Evolutionary conservation across 2,329 filamentous ascomycete species (phyloP), one percentile per base, ranked within the genome.

Genomic region (Microdochium paspali): DNA sequence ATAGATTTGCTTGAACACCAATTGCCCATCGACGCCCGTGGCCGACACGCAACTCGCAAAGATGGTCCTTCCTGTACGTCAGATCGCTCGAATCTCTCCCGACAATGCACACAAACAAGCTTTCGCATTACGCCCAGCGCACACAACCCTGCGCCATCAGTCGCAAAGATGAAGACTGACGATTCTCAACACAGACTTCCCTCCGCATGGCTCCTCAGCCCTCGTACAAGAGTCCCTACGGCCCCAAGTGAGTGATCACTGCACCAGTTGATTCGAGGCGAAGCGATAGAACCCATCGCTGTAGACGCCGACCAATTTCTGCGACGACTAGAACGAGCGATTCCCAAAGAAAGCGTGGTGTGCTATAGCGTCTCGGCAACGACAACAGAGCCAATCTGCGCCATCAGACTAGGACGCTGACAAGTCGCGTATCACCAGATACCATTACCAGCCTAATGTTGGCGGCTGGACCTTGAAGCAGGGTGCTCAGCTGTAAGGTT

Each of bases 151-250:
- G 15, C 18, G 35, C 35, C 15, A 6, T 7, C 18, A 3, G 10
- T 4, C 20, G n/a, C 18, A 7, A 10, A 18, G 10, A 20, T 20
- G 23, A 21, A n/a, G 18, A 21, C 35, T 40, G 18, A 40, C 35
- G 53, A 51, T 45, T 46, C 50, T 51, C 44, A 25, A 42, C 44
- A 18, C 57, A 79, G 75, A 70, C 70, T 63, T 68, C 68, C 59
- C 56, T 68, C 62, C 69, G 65, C 65, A 64, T 66, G 61, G 59
- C 65, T 52, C 56, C 64, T 53, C 61, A 56, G 53, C 61, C 65
- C 44, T 54, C 63, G 51, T 84, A 81, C 73, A 76, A 74, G 69
- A 83, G 78, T 68, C 69, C 73, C 55, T 82, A 79, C 63, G 80
- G 79, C 62, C 81, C 81, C 46, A 84, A 82, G 81, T 84, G 78